A percentile compares a stretch with the other conserved stretches of the same genome.
These are phyloP conservation scores for Alternaria angustiovoidea DNA, from an alignment of 2,329 filamentous ascomycete genomes.

Conservation along the genomic window DNA sequence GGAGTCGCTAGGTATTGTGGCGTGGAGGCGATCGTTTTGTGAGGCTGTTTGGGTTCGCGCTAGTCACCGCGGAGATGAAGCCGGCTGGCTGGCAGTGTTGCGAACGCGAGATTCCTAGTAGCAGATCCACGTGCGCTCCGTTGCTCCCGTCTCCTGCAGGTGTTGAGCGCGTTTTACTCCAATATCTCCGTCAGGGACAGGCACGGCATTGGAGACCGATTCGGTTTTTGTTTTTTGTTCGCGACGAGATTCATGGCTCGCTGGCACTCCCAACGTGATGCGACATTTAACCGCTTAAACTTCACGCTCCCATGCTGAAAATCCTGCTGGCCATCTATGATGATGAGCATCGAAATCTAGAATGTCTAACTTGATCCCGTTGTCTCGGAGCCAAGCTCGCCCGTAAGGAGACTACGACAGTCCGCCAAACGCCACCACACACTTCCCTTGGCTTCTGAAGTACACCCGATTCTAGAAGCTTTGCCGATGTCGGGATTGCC, in stretches of 20 bases:
- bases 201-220: not conserved
- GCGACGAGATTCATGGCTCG: not conserved
- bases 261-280: not conserved
- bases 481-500: not conserved
- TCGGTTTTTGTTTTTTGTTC: not conserved
- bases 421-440: not conserved
- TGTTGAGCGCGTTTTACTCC: not conserved
- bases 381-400: not conserved
- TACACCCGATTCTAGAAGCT: not conserved
- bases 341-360: not conserved
- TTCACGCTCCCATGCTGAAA: not conserved
- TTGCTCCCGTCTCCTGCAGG: not conserved
- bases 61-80: not conserved
- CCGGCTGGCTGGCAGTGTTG: not conserved
- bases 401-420: not conserved
- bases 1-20: not conserved
- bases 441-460: not conserved
- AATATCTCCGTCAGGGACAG: conserved; percentile 2
- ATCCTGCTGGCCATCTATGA: not conserved
- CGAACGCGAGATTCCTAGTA: not conserved
- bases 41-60: conserved; percentile 6
- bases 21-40: conserved; percentile 4
- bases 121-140: conserved; percentile 5
- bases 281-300: not conserved
- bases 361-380: not conserved